These are phyloP conservation scores for Ceratobasidium sp. DNA, from an alignment of 1,284 basidiomycete species.

Conservation along the genomic window DNA sequence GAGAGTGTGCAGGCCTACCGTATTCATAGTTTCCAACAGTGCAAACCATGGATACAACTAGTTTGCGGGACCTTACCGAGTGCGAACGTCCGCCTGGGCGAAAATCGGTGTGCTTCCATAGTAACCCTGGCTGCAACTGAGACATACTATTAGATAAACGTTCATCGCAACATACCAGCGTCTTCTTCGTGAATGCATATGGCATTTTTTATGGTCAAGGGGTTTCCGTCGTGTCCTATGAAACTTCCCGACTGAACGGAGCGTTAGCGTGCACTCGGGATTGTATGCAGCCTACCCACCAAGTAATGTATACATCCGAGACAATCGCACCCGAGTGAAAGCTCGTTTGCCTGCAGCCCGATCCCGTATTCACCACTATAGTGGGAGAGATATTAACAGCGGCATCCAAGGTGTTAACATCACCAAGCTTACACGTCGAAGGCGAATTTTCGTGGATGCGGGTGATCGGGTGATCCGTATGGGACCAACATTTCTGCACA, in stretches of 20 bases:
- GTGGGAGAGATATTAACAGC: not conserved
- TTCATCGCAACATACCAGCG: conserved; percentile 55
- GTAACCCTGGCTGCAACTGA: conserved; percentile 43
- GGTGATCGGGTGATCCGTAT: conserved; percentile 61
- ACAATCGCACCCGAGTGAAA: conserved; percentile 85
- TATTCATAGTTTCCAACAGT: conserved; percentile 54
- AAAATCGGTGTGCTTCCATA: conserved; percentile 90
- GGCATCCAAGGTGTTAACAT: conserved; percentile 13
- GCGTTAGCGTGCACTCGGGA: not conserved
- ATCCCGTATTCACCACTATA: conserved; percentile 85
- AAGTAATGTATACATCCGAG: conserved; percentile 83
- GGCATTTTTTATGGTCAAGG: conserved; percentile 78
- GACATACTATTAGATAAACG: not conserved
- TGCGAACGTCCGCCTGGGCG: conserved; percentile 80
- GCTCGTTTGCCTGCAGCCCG: conserved; percentile 86
- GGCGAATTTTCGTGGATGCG: conserved; percentile 81
- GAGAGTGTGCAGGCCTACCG: not conserved
- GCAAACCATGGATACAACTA: conserved; percentile 88
- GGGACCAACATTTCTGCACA: conserved; percentile 67
- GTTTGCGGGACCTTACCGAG: conserved; percentile 78
- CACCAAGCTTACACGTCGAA: conserved; percentile 70
- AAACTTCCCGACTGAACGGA: conserved; percentile 68
- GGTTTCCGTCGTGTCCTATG: conserved; percentile 71
- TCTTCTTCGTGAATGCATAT: conserved; percentile 95
- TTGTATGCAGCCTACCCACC: conserved; percentile 52